Base-by-base conservation (phyloP, 306 rosid genomes). In the Sesbania bispinosa region DNA sequence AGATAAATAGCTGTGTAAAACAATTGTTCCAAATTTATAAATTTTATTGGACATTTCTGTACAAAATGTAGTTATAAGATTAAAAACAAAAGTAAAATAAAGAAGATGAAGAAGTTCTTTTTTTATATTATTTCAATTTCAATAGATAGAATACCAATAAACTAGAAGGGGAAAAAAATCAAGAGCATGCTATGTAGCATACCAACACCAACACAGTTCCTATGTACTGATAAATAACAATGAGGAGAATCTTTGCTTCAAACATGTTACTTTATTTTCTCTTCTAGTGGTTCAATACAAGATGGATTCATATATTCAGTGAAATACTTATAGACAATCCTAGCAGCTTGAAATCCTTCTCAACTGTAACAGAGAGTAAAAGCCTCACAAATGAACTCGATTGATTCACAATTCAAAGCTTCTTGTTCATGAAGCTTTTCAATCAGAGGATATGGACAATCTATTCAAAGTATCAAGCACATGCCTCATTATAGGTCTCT, bases 401-500 rank as follows among this genome's bases (percentile, higher is more conserved):
- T n/a, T n/a, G n/a, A n/a, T 45, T 73, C 68, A 29, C 19, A 50
- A 50, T 69, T 69, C 62, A 35, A 29, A 39, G 30, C 45, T 24
- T 32, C 45, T n/a, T n/a, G n/a, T n/a, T n/a, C n/a, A 3, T 29
- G 33, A 29, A 29, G 33, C 30, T 61, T 18, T 62, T 85, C 80
- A 87, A 62, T 52, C 79, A 24, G 81, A 55, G 15, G 86, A 73
- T n/a, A 75, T 48, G 70, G 76, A 59, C 79, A 87, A 66, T 67
- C 85, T 83, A 48, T 86, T 83, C 67, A 89, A 63, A 66, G 85
- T 85, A 57, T 89, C 93, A 43, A 67, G 65, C 3, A 87, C 78
- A 32, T 89, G 89, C 73, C 86, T 83, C 89, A 87, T 81, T 3
- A 86, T 30, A 0, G 90, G 92, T 82, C 96, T 83, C 61, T 80